These are phyloP conservation scores for Jackrogersella minutella DNA, from an alignment of 495 filamentous ascomycete genomes.

Conservation along the genomic window DNA sequence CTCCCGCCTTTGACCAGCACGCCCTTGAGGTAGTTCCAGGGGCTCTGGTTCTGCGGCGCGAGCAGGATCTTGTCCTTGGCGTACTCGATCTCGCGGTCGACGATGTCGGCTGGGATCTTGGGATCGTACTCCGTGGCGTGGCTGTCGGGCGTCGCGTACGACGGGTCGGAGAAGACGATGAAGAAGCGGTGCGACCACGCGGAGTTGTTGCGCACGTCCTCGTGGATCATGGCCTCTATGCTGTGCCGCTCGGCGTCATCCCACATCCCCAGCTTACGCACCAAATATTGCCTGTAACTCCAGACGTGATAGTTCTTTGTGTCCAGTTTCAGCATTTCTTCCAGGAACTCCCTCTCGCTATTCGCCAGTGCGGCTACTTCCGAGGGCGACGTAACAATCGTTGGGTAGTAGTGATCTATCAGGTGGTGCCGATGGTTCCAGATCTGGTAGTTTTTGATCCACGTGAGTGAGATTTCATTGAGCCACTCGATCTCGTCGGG, in stretches of 20 bases:
- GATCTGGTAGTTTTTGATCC: conserved; percentile 98
- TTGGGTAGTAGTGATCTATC: conserved; percentile 69
- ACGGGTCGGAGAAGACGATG: conserved; percentile 77
- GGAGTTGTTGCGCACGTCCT: conserved; percentile 92
- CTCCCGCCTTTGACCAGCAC: conserved; percentile 70
- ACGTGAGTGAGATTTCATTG: conserved; percentile 77
- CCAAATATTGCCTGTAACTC: conserved; percentile 94
- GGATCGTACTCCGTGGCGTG: conserved; percentile 55
- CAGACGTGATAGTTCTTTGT: conserved; percentile 99
- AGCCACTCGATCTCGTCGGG: conserved; percentile 82
- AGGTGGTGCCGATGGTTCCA: conserved; percentile 96
- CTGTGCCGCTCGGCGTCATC: conserved; percentile 67
- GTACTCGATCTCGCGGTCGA: conserved; percentile 79
- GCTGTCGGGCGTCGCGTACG: conserved; percentile 55
- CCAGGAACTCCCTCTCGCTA: conserved; percentile 77
- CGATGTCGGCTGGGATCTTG: conserved; percentile 64
- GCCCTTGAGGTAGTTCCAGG: conserved; percentile 91
- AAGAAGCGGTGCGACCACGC: conserved; percentile 98
- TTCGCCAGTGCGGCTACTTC: conserved; percentile 48
- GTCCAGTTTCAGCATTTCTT: conserved; percentile 81
- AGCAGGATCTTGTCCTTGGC: conserved; percentile 72
- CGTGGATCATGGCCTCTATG: conserved; percentile 71
- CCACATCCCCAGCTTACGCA: conserved; percentile 78
- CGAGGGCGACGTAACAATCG: conserved; percentile 50
- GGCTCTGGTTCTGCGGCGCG: conserved; percentile 91